Base-by-base conservation (phyloP, 2,329 filamentous ascomycete genomes). In the Colletotrichum paranaense region DNA sequence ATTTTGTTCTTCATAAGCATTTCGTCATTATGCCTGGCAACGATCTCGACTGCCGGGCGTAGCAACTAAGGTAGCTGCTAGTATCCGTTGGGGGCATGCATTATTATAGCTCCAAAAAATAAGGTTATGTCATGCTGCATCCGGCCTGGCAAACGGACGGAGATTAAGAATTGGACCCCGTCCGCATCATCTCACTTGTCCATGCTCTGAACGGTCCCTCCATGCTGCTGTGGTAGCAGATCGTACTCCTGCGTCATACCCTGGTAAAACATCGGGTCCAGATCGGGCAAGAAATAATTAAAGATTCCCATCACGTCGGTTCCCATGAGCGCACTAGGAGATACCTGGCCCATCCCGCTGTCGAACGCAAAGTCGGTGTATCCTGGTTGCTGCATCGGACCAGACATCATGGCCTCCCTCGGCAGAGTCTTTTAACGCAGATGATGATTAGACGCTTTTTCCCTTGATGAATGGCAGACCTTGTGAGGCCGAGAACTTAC, bases 221-320 rank as follows among this genome's bases (percentile, higher is more conserved):
- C 38, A 42, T 42, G 38, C 38, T 24, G 77, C 46, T 78, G 60
- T 9, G 32, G 58, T 19, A 52, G 49, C 7, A 64, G 38, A 26
- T 72, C 52, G 12, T 69, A 63, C 9, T 72, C 59, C 26, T 28
- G 26, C 2, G 22, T 49, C 22, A 63, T 19, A 5, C 73, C 73
- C 5, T 70, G 73, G 8, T 67, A 74, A 55, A 78, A 78, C 28
- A 76, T 75, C 4, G 77, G 76, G 66, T 78, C 77, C 14, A 78
- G 60, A 8, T 77, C 76, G 0, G 78, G 77, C 1, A 78, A 71
- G 9, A 75, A 74, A 9, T 76, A 79, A 49, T 75, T 79, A 42
- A 79, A 79, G 16, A 79, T 71, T 32, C 76, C 76, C 75, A 78
- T 79, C 1, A 79, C 76, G 28, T 79, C 75, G 4, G 75, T 79